Evolutionary conservation across 495 filamentous ascomycete genomes (phyloP).

Genomic region (Xylaria castorea): DNA sequence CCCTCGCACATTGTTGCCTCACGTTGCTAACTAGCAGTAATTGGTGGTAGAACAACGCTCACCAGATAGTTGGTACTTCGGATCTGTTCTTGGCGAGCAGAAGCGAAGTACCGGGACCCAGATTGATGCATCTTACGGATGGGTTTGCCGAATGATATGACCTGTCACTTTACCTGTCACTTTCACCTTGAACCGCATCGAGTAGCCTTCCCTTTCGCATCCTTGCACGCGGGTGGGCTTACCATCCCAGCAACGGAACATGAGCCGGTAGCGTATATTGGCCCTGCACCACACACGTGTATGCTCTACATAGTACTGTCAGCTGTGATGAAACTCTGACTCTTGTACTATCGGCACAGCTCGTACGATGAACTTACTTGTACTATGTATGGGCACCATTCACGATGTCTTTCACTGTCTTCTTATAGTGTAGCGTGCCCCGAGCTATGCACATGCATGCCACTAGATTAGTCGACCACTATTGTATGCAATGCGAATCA

Average conservation of each 20-base stretch:
- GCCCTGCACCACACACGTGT: conserved; percentile 10
- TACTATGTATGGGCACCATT: conserved; percentile 9
- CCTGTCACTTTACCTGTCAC: conserved; percentile 11
- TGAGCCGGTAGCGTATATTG: conserved; percentile 22
- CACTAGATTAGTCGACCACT: not conserved
- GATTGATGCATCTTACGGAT: not conserved
- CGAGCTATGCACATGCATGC: conserved; percentile 25
- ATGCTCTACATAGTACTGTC: not conserved
- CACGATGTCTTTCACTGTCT: not conserved
- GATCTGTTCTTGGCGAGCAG: conserved; percentile 1
- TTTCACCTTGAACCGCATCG: conserved; percentile 21
- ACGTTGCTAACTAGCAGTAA: not conserved
- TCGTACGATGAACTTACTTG: conserved; percentile 17
- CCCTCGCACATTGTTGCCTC: conserved; percentile 7
- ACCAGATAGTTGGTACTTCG: conserved; percentile 1
- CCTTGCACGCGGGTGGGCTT: conserved; percentile 23
- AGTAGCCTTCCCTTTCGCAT: conserved; percentile 6
- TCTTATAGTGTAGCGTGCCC: conserved; percentile 4
- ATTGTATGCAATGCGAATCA: conserved; percentile 16
- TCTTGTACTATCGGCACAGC: conserved; percentile 12
- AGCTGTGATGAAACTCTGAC: conserved; percentile 15
- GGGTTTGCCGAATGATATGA: conserved; percentile 9
- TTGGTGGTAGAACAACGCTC: not conserved
- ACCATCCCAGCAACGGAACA: conserved; percentile 27
- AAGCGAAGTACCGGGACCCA: conserved; percentile 14